Evolutionary conservation across 2,329 filamentous ascomycete species (phyloP).

Genomic region (Stachybotrys elegans): DNA sequence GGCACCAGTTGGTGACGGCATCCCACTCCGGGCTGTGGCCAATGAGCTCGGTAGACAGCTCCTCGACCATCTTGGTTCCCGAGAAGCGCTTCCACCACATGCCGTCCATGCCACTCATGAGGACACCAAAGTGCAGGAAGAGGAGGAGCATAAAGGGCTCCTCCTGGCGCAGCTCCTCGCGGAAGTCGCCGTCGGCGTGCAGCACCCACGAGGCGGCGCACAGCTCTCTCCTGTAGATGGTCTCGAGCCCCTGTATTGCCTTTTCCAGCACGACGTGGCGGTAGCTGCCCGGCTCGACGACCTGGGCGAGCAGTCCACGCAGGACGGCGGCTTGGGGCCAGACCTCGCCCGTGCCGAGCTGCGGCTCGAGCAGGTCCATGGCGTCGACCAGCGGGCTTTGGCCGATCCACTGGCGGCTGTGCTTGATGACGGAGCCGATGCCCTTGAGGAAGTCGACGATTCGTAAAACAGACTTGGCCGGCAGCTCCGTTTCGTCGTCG

Average conservation of each 20-base stretch:
- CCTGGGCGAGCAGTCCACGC: neutral
- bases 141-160: neutral
- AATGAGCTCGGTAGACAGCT: neutral
- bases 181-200: neutral
- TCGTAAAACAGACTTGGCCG: neutral
- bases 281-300: neutral
- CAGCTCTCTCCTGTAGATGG: neutral
- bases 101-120: neutral
- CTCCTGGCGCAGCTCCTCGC: neutral
- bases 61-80: neutral
- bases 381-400: neutral
- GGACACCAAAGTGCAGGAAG: neutral
- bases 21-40: neutral
- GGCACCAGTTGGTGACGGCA: neutral
- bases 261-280: neutral
- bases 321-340: neutral
- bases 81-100: neutral
- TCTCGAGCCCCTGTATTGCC: neutral
- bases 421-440: neutral
- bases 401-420: neutral
- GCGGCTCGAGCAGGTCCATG: neutral
- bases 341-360: neutral
- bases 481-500: neutral
- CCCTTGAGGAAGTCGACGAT: neutral
- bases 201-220: neutral